Evolutionary conservation across 768 basidiomycete species (phyloP), one percentile per base, ranked within the genome.

Genomic region (Cantharellus anzutake): DNA sequence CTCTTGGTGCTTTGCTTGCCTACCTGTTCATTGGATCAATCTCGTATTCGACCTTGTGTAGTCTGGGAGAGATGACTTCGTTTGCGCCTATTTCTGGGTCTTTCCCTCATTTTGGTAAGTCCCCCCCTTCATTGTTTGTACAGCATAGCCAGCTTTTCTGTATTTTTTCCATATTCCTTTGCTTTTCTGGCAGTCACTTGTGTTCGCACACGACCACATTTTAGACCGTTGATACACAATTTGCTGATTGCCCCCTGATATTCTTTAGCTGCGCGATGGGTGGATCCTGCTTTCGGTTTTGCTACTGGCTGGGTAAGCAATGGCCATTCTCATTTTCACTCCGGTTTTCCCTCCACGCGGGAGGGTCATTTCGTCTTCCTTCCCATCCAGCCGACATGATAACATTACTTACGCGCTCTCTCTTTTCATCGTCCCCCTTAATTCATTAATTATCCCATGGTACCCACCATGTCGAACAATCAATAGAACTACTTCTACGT

Each of bases 11-110:
- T 3, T 71, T 84, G 37, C 71, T 84, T 51, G 56, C 3, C 20
- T 44, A 11, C n/a, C 7, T 61, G 0, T 67, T 83, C 60, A 80
- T 85, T 52, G 83, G 80, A 52, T 78, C 80, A 2, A 78, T 82
- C 41, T 79, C 80, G 11, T 84, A 82, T 67, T 73, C 80, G 74
- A 78, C 80, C 3, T 70, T 86, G 11, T 82, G 82, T 64, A 77
- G 80, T 2, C 68, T 86, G 11, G 84, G 80, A 41, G 86, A 88
- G 70, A 83, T 87, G 84, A 83, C 84, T n/a, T 79, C 82, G 2
- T 78, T 79, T 70, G 84, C 83, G 1, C 85, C 85, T 2, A 80
- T 86, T 55, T 83, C 84, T 2, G 86, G 86, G 16, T 81, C 83
- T 0, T 86, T 85, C 67, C 82, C 83, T 20, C 82, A 84, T 69